Base-by-base conservation (phyloP, 208 protist genomes). In the Perkinsela sp. region DNA sequence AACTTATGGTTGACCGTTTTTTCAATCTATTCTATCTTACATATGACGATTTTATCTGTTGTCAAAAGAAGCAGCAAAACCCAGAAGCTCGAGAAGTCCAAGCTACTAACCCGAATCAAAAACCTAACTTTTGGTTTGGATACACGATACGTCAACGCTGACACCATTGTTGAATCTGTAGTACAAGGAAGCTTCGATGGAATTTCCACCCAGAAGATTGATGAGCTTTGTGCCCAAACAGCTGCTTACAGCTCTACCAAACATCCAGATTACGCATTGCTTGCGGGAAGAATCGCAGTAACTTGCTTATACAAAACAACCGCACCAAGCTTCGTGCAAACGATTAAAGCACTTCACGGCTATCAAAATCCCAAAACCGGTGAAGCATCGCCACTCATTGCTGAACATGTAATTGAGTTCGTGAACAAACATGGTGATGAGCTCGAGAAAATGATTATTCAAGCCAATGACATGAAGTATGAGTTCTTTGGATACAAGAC, bases 401-500 rank as follows among this genome's bases (percentile, higher is more conserved):
- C 80, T 1, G 77, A 92, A 15, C 75, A 91, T n/a, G 69, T 83
- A 1, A 78, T 73, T 31, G 65, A 88, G 67, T 68, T 76, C 69
- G 70, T 87, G 22, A 13, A 66, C 32, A 30, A 1, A 66, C 31
- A 90, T 67, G 65, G 32, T 0, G 83, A 86, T n/a, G 2, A 30
- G 0, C 68, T 93, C 0, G 79, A 94, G 66, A 57, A 31, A 1
- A 71, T 70, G 0, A 77, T 94, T 28, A 69, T 85, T 29, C 79
- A 86, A 69, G 73, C 77, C 28, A 74, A 85, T 32, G 88, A 93
- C 72, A 92, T 86, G 68, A 75, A 85, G 28, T 93, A 86, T 68
- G 79, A 90, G 31, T 95, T 85, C 72, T 95, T 95, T 70, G 89
- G 89, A 1, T 92, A 90, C 68, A 90, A 90, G 71, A 95, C 91